Evolutionary conservation across 192 early-diverging fungal species (phyloP), one percentile per base, ranked within the genome.

Genomic region (Entomortierella beljakovae): DNA sequence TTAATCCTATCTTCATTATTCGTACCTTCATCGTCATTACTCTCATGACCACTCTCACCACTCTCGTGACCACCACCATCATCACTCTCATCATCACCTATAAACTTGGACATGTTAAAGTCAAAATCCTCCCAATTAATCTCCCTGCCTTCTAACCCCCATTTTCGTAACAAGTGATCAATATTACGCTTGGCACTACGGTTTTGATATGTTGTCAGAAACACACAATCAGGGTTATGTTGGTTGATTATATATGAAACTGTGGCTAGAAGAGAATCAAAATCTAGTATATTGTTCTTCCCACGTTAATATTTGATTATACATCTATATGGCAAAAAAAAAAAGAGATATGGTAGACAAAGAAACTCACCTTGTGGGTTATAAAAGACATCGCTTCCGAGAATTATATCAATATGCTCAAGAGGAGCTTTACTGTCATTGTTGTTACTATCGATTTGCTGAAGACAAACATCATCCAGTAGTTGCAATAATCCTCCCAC

Each of bases 161-260:
- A 92, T 50, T 88, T 89, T 38, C 87, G 85, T 32, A 94, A 55
- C 29, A 91, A 48, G 29, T 83, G 84, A 53, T 89, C 83, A n/a
- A 94, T 86, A 26, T 86, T 86, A 26, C 91, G 83, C 59, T 87
- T 85, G 31, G 89, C 84, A 59, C 86, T 89, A 60, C 94, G 61
- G 59, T 94, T 88, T 61, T 95, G 92, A 64, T 95, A 95, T 1
- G 92, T 84, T 3, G 92, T 92, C 10, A 93, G 49, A 57, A 94
- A 94, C 15, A 70, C 65, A 43, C 87, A 85, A 3, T 81, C 59
- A 29, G 77, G 82, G 40, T 86, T 87, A 50, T 87, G 84, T 15
- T 70, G 67, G n/a, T 75, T 64, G 23, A 94, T 84, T 33, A 93
- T 72, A 55, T 80, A 86, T 0, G 91, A 72, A 15, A 92, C 75